Evolutionary conservation across 1,139 yeast species (phyloP), one percentile per base, ranked within the genome.

Genomic region (Pichia sp.): DNA sequence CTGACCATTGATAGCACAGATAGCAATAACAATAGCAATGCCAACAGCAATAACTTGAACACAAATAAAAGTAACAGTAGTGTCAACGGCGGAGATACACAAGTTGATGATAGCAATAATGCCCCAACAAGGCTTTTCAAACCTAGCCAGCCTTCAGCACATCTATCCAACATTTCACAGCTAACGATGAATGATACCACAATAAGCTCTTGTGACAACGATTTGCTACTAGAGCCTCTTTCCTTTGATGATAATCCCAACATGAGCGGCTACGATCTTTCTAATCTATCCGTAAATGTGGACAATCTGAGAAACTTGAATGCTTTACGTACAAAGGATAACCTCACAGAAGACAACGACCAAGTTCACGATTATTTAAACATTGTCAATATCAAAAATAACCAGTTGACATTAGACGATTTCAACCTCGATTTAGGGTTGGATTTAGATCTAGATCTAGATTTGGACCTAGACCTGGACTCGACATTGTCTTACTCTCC

Each of bases 171-270:
- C 43, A 16, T 48, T 2, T 42, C 54, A 3, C 55, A 54, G 24
- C 30, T 52, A 10, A 56, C 58, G 4, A 29, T 46, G 1, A 55
- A 57, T 36, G 59, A 58, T 17, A 53, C 57, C n/a, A 55, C 54
- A 4, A 41, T 53, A 14, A 47, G 51, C 33, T 52, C 54, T 2
- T 20, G 45, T 2, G 58, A 52, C 4, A 52, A 55, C 36, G 55
- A 55, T 12, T 8, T 52, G 30, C 27, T 55, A 24, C 17, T 52
- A 16, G 58, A 55, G 3, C 55, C 58, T 4, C 29, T 55, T 6
- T 49, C 48, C 5, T 48, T 52, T 7, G 44, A 40, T 24, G 51
- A 53, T 10, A 43, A 16, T 16, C 20, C 40, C 16, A 50, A 50
- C 14, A 38, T 46, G 4, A 17, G 17, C 14, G 34, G 31, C 17